Evolutionary conservation across 2,329 filamentous ascomycete genomes (phyloP).

Genomic region (Coniella vitis): DNA sequence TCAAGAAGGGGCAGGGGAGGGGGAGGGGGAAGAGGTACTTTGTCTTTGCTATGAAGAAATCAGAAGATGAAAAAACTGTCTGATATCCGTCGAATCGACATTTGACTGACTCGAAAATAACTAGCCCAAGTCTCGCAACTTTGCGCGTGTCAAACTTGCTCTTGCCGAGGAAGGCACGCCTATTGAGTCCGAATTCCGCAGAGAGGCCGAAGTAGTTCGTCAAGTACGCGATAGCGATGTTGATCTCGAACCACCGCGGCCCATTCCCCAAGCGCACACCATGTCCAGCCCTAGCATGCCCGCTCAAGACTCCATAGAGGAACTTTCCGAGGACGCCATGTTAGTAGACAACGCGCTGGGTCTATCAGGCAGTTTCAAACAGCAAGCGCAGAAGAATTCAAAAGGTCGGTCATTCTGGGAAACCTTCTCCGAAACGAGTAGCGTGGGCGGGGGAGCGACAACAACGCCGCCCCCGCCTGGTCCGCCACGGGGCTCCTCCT

Average conservation of each 20-base stretch:
- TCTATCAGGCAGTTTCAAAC: conserved; percentile 64
- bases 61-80: too few species aligned
- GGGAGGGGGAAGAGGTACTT: too few species aligned
- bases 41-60: too few species aligned
- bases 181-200: conserved; percentile 78
- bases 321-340: conserved; percentile 65
- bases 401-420: conserved; percentile 73
- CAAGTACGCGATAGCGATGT: conserved; percentile 81
- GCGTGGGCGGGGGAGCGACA: conserved; percentile 31
- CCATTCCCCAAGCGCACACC: conserved; percentile 39
- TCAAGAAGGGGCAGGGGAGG: background rate
- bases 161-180: conserved; percentile 83
- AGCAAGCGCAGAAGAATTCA: conserved; percentile 64
- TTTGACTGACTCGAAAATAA: conserved; percentile 23
- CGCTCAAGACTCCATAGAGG: conserved; percentile 59
- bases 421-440: conserved; percentile 62
- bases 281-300: conserved; percentile 64
- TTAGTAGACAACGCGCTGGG: conserved; percentile 39
- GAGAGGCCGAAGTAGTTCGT: conserved; percentile 91
- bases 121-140: conserved; percentile 95
- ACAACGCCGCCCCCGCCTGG: conserved; percentile 59
- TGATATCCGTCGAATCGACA: too few species aligned
- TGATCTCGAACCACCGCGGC: conserved; percentile 43
- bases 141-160: conserved; percentile 85
- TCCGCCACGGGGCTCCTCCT: conserved; percentile 51